phyloP scores from a whole-genome alignment of 495 filamentous ascomycete genomes.

The Podospora fimiseda region DNA sequence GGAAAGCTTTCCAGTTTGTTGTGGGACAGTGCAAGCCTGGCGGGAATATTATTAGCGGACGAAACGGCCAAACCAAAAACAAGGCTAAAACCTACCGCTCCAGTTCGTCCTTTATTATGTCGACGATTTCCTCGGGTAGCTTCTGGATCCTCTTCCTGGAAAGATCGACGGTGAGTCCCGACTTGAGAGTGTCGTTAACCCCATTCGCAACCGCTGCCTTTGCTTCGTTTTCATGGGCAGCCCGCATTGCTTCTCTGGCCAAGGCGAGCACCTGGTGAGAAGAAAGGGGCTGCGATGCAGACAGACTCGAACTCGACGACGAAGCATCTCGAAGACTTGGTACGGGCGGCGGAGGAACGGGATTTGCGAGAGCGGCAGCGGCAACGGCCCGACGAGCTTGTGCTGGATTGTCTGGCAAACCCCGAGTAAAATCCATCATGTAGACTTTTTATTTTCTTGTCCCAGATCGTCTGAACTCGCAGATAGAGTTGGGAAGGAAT shows the following conservation, averaged over 20 bases:
- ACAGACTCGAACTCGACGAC: constrained; percentile 29
- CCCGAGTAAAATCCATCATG: constrained; percentile 30
- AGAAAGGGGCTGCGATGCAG: constrained; percentile 37
- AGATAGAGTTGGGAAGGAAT: no score
- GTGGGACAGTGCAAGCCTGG: constrained; percentile 80
- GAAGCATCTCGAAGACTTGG: constrained; percentile 31
- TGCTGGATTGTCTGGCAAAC: constrained; percentile 35
- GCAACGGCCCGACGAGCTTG: constrained; percentile 35
- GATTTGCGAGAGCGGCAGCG: constrained; percentile 25
- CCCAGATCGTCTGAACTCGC: not conserved
- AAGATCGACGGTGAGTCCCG: constrained; percentile 79
- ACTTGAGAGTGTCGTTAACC: constrained; percentile 64
- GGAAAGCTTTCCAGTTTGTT: constrained; percentile 79
- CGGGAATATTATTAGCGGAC: constrained; percentile 11
- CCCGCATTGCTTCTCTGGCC: constrained; percentile 59
- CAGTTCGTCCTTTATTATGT: constrained; percentile 86
- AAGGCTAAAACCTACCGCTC: constrained; percentile 58
- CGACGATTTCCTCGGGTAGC: constrained; percentile 83
- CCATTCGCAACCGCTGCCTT: constrained; percentile 61
- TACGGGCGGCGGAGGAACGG: constrained; percentile 31
- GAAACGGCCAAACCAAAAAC: not conserved
- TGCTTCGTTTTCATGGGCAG: constrained; percentile 61
- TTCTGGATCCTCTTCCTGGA: constrained; percentile 72
- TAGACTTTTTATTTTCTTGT: not conserved
- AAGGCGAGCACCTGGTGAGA: constrained; percentile 48